Percentiles rank a stretch among this genome's conserved stretches.
Evolutionary conservation across 2,329 filamentous ascomycete species (phyloP).

Genomic region (Colletotrichum graminicola): DNA sequence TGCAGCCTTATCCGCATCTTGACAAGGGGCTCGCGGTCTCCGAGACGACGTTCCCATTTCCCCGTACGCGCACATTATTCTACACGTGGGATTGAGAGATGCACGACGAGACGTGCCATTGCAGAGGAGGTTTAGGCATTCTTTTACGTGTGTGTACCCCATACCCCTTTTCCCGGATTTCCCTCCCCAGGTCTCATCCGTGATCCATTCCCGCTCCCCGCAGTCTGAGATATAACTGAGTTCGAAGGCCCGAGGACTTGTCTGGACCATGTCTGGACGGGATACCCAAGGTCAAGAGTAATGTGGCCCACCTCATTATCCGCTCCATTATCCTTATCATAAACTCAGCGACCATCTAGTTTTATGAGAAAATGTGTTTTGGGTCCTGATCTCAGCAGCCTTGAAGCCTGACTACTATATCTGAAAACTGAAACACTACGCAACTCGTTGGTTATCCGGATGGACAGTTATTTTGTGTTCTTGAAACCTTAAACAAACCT

Average conservation of each 20-base stretch:
- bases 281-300: not conserved
- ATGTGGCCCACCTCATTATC: too few species aligned
- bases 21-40: not conserved
- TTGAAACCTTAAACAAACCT: too few species aligned
- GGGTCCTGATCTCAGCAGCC: not conserved
- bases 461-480: not conserved
- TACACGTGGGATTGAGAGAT: slow-evolving; percentile 6
- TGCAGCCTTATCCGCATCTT: not conserved
- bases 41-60: slow-evolving; percentile 27
- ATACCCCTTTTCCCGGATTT: not conserved
- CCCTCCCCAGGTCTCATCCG: slow-evolving; percentile 16
- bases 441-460: not conserved
- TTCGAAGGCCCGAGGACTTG: not conserved
- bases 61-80: not conserved
- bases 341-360: too few species aligned
- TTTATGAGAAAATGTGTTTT: not conserved
- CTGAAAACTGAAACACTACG: not conserved
- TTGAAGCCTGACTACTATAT: too few species aligned
- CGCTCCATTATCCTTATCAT: too few species aligned
- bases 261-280: not conserved
- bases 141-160: not conserved
- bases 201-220: slow-evolving; percentile 20
- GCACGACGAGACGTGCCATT: not conserved
- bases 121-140: not conserved
- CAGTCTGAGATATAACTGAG: not conserved